phyloP scores from a whole-genome alignment of 768 basidiomycete genomes.

The Gloeopeniophorella convolvens region DNA sequence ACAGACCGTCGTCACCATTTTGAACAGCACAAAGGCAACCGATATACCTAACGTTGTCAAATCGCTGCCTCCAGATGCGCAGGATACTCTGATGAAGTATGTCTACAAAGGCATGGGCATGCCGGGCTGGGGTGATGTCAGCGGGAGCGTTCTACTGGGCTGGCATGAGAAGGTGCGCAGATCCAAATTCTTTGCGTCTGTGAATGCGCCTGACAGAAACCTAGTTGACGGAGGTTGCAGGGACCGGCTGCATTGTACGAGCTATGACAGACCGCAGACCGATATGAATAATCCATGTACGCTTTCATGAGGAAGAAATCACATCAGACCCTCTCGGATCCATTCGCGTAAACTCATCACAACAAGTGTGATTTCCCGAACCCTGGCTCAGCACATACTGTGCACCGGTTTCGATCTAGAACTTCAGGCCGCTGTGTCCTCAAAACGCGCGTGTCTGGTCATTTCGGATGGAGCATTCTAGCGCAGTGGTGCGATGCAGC shows the following conservation, averaged over 20 bases:
- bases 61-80: slow-evolving; percentile 60
- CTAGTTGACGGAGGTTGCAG: slow-evolving; percentile 89
- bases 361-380: too few species aligned
- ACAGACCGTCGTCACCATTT: slow-evolving; percentile 74
- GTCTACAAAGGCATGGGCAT: slow-evolving; percentile 93
- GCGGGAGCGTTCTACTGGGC: slow-evolving; percentile 62
- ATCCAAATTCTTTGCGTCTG: neutral
- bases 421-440: too few species aligned
- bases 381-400: too few species aligned
- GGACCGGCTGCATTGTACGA: slow-evolving; percentile 91
- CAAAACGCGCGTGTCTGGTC: neutral
- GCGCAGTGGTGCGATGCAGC: neutral
- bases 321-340: slow-evolving; percentile 1
- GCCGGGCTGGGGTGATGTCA: slow-evolving; percentile 53
- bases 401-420: too few species aligned
- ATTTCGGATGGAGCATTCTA: neutral
- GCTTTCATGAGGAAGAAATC: slow-evolving; percentile 11
- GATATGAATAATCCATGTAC: slow-evolving; percentile 34
- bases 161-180: slow-evolving; percentile 93
- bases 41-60: slow-evolving; percentile 78
- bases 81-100: slow-evolving; percentile 96
- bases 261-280: slow-evolving; percentile 64
- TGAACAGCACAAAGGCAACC: slow-evolving; percentile 89
- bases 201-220: neutral
- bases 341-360: slow-evolving; percentile 2